Conservation (phyloP, 306 rosid species). For the Lathyrus sativus region DNA sequence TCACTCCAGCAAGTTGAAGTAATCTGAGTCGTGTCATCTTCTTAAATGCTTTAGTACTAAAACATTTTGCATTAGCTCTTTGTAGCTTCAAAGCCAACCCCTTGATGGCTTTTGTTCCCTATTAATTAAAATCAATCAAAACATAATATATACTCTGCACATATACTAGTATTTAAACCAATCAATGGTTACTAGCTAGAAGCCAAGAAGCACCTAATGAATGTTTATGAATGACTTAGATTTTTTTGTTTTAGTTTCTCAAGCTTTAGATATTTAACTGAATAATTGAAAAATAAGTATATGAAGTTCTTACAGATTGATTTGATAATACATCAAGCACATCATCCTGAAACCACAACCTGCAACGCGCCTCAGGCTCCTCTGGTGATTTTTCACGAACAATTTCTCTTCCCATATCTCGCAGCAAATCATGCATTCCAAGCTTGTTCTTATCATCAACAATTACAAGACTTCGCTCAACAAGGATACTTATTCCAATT, state of each 20-base stretch:
- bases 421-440: not conserved
- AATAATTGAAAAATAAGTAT: not conserved
- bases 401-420: conserved; percentile 12
- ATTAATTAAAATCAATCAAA: not conserved
- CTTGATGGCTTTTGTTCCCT: not conserved
- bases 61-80: not conserved
- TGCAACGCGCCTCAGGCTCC: not conserved
- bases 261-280: not conserved
- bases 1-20: not conserved
- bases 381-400: conserved; percentile 3
- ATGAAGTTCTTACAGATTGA: not conserved
- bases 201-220: not conserved
- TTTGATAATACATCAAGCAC: not conserved
- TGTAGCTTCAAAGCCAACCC: not conserved
- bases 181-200: too few species aligned
- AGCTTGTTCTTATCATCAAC: not conserved
- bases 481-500: not conserved
- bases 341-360: not conserved
- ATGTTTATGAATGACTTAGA: not conserved
- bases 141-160: too few species aligned
- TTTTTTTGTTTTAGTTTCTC: not conserved
- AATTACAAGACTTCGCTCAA: not conserved
- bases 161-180: too few species aligned
- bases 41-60: not conserved
- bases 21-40: not conserved